Evolutionary conservation across 2,329 filamentous ascomycete genomes (phyloP), one percentile per base, ranked within the genome.

Genomic region (Pseudodiploospora longispora): DNA sequence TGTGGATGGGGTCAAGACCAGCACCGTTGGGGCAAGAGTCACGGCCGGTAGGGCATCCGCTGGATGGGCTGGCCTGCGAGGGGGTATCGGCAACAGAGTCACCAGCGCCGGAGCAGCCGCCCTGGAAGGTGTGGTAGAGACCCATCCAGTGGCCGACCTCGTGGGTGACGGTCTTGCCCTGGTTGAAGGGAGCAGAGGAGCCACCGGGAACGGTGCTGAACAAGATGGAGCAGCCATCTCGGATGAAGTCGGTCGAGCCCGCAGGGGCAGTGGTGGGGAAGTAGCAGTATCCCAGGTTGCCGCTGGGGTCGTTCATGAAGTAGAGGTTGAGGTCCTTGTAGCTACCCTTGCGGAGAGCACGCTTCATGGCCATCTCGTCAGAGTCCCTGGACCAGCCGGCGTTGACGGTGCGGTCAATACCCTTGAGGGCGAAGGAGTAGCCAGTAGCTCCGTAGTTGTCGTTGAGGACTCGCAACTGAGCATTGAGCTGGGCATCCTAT

Each of bases 101-200:
- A 34, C 66, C 68, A 37, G 40, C 47, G 6, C 59, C 54, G 10
- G 10, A 50, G 51, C 64, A 65, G 47, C 64, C 67, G 36, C 64
- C 68, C 47, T 71, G 54, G 56, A 74, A 74, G 38, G 69, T 71
- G 57, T 74, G 70, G 52, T 61, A 63, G 27, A 74, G 63, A 41
- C 70, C 69, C 42, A 73, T 56, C 70, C 70, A 74, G 59, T 74
- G 70, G 10, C 70, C 70, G 36, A 68, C 57, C 57, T 74, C 70
- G 59, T 72, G 69, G 32, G 52, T 55, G 29, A 50, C 52, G 4
- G 60, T 59, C 51, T 57, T 58, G 12, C 63, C 61, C n/a, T 56
- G 51, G 53, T 62, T 56, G 49, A 55, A 64, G 48, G 67, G 61
- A 30, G 55, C 49, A 19, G 54, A 53, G n/a, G 55, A 53, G 38